These are phyloP conservation scores for Cryptococcus jaspeensis DNA, from an alignment of 1,284 basidiomycete genomes.

Conservation along the genomic window DNA sequence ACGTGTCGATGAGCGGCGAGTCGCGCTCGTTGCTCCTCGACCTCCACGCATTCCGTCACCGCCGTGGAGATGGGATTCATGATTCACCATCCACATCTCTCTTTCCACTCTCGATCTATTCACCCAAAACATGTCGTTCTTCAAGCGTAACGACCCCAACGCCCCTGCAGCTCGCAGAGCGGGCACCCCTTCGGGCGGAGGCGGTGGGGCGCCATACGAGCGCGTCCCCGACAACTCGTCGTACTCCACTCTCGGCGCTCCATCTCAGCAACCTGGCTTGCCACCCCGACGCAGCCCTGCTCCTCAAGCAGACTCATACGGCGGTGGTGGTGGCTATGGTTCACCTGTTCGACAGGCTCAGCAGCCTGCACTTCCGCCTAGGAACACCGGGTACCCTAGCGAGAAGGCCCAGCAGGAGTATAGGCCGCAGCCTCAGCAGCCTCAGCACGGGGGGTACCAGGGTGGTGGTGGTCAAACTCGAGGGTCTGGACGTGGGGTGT, in stretches of 20 bases:
- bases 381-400: constrained; percentile 12
- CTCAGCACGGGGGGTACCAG: constrained; percentile 11
- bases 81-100: not conserved
- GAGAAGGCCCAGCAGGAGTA: constrained; percentile 31
- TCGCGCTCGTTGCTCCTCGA: not conserved
- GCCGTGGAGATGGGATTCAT: no score
- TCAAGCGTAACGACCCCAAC: constrained; percentile 46
- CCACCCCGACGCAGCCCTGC: constrained; percentile 27
- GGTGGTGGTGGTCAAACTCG: constrained; percentile 11
- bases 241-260: constrained; percentile 24
- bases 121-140: constrained; percentile 45
- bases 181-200: constrained; percentile 9
- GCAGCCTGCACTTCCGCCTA: constrained; percentile 5
- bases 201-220: constrained; percentile 34
- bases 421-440: constrained; percentile 9
- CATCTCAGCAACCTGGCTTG: constrained; percentile 7
- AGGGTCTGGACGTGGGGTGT: constrained; percentile 32
- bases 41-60: not conserved
- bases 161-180: constrained; percentile 40
- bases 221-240: constrained; percentile 36
- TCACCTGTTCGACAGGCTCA: not conserved
- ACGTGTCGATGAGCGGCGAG: not conserved
- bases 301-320: constrained; percentile 21
- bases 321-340: constrained; percentile 7
- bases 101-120: constrained; percentile 1